Evolutionary conservation across 164 flowering plant genomes (phyloP), one percentile per base, ranked within the genome.

Genomic region (Stephania cephalantha): DNA sequence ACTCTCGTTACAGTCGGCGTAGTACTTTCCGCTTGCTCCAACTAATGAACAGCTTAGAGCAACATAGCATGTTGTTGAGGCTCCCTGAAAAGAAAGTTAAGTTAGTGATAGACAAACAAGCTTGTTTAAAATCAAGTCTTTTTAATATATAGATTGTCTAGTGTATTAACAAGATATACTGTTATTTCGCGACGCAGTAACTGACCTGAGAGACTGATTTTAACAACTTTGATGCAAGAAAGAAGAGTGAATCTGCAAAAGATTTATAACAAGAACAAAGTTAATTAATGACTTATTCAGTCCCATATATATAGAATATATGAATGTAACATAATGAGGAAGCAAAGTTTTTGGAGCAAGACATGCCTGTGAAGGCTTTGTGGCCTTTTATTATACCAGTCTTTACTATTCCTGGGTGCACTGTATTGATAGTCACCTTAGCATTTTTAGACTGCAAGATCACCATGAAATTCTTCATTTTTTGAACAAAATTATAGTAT

Each of bases 391-490:
- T 88, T 22, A 95, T 95, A 75, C 94, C 97, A 9, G 98, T 95
- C 85, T 95, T 95, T 55, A 95, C 93, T n/a, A 95, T 87, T 25
- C 99, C 99, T 48, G 99, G 99, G 79, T 95, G 99, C 9, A 95
- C 92, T 22, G 97, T 90, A 79, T 95, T 93, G 78, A 91, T 86
- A 9, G 88, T 89, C 30, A 95, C 97, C 68, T 87, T 87, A 81
- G 94, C 97, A 79, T 90, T 88, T 71, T 85, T 89, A 81, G 84
- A 93, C 99, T 92, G 44, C 84, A 35, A 71, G 71, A 35, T n/a
- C 68, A 58, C 64, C 64, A 58, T 58, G 64, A 58, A 58, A 58
- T 58, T 58, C 64, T 2, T 58, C 15, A 11, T 50, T 9, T 9
- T 35, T 35, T 2, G 42, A 35, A 2, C 42, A 35, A 35, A 35